Evolutionary conservation across 2,329 filamentous ascomycete genomes (phyloP).

Genomic region (Tolypocladium guangdongense): DNA sequence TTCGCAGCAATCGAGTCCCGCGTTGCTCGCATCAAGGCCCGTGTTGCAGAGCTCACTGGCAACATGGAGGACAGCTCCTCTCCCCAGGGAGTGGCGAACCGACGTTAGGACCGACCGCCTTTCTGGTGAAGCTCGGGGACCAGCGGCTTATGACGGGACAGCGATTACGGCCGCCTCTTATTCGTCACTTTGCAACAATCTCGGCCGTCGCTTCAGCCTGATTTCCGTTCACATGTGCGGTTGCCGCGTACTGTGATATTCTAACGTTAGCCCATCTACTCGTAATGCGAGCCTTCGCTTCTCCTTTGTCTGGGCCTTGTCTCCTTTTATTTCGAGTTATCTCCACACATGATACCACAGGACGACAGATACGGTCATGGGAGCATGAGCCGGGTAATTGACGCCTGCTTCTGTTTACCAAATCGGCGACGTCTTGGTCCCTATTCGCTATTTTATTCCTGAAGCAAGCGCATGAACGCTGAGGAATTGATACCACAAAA

Average conservation of each 20-base stretch:
- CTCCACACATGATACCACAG: constrained; percentile 16
- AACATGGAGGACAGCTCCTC: constrained; percentile 54
- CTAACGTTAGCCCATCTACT: constrained; percentile 1
- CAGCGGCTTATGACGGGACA: neutral
- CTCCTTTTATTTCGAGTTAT: constrained; percentile 5
- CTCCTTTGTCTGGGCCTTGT: constrained; percentile 2
- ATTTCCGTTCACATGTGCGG: neutral
- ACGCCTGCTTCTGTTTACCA: neutral
- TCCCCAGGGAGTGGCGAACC: constrained; percentile 18
- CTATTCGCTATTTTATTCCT: constrained; percentile 8
- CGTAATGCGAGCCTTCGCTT: constrained; percentile 2
- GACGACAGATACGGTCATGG: constrained; percentile 6
- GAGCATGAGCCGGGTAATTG: constrained; percentile 3
- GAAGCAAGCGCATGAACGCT: constrained; percentile 3
- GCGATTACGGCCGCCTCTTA: neutral
- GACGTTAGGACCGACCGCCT: constrained; percentile 9
- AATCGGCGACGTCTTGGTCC: constrained; percentile 6
- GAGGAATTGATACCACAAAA: constrained; percentile 7
- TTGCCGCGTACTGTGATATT: neutral
- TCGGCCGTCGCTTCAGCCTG: neutral
- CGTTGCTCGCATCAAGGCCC: constrained; percentile 93
- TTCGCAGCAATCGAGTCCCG: constrained; percentile 82
- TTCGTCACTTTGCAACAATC: neutral
- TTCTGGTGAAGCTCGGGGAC: neutral
- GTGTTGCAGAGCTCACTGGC: constrained; percentile 86